Conservation (phyloP, 306 rosid species). For the Prunus padus region DNA sequence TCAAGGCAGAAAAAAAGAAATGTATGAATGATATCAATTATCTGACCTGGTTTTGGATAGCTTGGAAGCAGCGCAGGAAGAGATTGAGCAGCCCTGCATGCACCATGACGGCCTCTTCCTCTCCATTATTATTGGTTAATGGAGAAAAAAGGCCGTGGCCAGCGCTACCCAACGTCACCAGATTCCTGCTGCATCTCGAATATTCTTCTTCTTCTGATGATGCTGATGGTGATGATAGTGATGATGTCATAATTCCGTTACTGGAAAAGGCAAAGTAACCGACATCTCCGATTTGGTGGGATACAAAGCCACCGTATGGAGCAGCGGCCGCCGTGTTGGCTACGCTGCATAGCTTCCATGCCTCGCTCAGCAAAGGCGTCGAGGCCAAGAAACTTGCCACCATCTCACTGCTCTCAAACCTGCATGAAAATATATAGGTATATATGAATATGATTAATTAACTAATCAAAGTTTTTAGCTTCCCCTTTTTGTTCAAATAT, state of each 20-base stretch:
- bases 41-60: slow-evolving; percentile 57
- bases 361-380: slow-evolving; percentile 64
- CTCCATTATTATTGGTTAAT: slow-evolving; percentile 22
- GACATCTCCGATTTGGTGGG: slow-evolving; percentile 37
- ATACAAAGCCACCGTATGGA: slow-evolving; percentile 24
- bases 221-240: background rate
- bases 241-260: slow-evolving; percentile 30
- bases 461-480: background rate
- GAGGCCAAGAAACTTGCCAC: slow-evolving; percentile 60
- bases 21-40: background rate
- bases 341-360: slow-evolving; percentile 68
- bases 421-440: background rate
- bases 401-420: slow-evolving; percentile 82
- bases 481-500: background rate
- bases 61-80: slow-evolving; percentile 25
- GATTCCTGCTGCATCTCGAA: slow-evolving; percentile 30
- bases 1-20: background rate
- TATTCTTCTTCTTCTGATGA: background rate
- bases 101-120: slow-evolving; percentile 56
- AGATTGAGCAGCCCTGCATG: slow-evolving; percentile 54
- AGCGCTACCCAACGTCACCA: slow-evolving; percentile 40
- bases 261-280: slow-evolving; percentile 72
- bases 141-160: slow-evolving; percentile 34
- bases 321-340: slow-evolving; percentile 41
- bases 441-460: background rate